These are phyloP conservation scores for Aspergillus homomorphus DNA, from an alignment of 495 filamentous ascomycete genomes.

Conservation along the genomic window DNA sequence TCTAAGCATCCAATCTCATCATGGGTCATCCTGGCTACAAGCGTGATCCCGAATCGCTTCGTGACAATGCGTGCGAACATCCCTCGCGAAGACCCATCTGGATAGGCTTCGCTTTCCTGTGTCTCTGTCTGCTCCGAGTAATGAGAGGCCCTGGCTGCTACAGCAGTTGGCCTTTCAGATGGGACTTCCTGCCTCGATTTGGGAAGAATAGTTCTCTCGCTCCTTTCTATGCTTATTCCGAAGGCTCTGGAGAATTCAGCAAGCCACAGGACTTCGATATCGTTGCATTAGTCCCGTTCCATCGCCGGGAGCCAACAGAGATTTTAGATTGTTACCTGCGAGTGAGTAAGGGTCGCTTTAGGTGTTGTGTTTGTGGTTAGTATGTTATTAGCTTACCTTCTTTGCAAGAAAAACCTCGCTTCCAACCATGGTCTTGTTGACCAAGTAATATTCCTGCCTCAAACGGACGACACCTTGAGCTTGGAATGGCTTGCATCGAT, in stretches of 20 bases:
- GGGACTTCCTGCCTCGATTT: constrained; percentile 22
- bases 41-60: constrained; percentile 10
- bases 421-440: constrained; percentile 52
- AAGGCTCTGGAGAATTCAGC: constrained; percentile 27
- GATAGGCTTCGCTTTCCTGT: constrained; percentile 23
- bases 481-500: constrained; percentile 42
- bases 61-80: background rate
- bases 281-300: constrained; percentile 51
- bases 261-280: constrained; percentile 46
- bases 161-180: background rate
- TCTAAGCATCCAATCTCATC: constrained; percentile 11
- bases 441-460: constrained; percentile 51
- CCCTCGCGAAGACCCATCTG: constrained; percentile 10
- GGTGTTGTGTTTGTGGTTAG: background rate
- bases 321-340: constrained; percentile 54
- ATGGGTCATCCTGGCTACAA: constrained; percentile 21
- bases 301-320: constrained; percentile 40
- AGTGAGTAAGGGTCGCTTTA: constrained; percentile 17
- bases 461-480: constrained; percentile 44
- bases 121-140: constrained; percentile 1
- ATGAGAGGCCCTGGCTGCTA: background rate
- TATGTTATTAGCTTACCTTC: constrained; percentile 7
- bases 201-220: constrained; percentile 23
- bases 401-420: constrained; percentile 45
- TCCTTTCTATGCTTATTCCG: constrained; percentile 35